Conservation (phyloP, 257 asterid genomes). For the Capsicum chinense region DNA sequence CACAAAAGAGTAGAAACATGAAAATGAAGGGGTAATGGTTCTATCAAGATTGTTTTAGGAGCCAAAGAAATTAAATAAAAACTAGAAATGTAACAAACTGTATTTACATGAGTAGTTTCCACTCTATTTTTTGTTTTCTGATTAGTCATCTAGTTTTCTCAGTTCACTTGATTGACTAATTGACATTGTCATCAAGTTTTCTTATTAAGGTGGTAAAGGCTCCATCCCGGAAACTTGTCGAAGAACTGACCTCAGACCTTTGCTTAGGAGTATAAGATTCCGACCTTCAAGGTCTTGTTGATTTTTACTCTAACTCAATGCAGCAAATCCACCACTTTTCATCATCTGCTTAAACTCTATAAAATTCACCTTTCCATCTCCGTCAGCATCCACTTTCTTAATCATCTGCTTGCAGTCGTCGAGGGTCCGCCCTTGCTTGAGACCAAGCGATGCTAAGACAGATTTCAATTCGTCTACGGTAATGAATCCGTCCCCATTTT, state of each 20-base stretch:
- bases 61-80: not conserved
- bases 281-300: not conserved
- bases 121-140: not conserved
- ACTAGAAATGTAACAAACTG: not conserved
- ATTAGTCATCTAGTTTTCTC: not conserved
- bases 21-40: not conserved
- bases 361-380: slow-evolving; percentile 31
- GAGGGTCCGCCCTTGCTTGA: slow-evolving; percentile 30
- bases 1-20: not conserved
- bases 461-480: slow-evolving; percentile 29
- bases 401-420: slow-evolving; percentile 32
- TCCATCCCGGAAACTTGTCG: not conserved
- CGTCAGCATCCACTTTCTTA: slow-evolving; percentile 27
- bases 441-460: slow-evolving; percentile 27
- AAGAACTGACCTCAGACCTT: not conserved
- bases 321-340: slow-evolving; percentile 33
- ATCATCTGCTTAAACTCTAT: slow-evolving; percentile 35
- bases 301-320: not conserved
- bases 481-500: slow-evolving; percentile 31
- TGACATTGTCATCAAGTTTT: not conserved
- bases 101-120: not conserved
- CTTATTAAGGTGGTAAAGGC: not conserved
- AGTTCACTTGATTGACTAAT: slow-evolving; percentile 17
- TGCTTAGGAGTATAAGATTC: not conserved
- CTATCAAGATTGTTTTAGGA: not conserved